Base-by-base conservation (phyloP, 805 yeast species). In the Wickerhamiella parazyma region DNA sequence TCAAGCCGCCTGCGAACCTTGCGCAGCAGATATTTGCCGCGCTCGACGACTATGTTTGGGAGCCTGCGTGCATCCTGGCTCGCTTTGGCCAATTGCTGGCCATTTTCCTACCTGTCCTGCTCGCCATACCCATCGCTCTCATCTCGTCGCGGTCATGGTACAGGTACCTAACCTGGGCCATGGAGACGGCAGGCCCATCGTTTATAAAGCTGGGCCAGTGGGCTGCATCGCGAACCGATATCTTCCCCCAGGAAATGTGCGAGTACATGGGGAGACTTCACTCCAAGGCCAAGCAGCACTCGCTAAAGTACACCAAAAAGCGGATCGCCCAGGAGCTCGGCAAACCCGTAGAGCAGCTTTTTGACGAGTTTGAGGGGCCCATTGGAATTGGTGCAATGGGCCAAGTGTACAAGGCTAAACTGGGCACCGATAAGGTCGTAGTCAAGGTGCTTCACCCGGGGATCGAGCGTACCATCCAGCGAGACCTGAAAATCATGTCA, bases 321-420 rank as follows among this genome's bases (percentile, higher is more conserved):
- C 74, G 74, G 8, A 59, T 91, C 4, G 64, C 71, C 28, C 63
- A 70, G 19, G 73, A 87, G 11, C 81, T 85, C 50, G 73, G 72
- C 20, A 55, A 67, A 53, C 62, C 67, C 7, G 72, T 86, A 49
- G 82, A 80, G 12, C 84, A 83, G 28, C 73, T 86, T 5, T 91
- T 89, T 59, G 86, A 78, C 24, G 84, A 79, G 49, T 83, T 91
- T 54, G 64, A 73, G 26, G 67, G 59, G 31, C 97, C 97, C 0
- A 64, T 87, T 6, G 98, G 98, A 1, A 89, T 89, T n/a, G 98
- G 98, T 11, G 95, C 98, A 1, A 91, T 91, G 65, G 98, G 95
- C 1, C 98, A 91, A 61, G 98, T 91, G 2, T 83, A 89, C 61
- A 61, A 73, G 31, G 96, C 82, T 1, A 76, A 75, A 50, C 61